Evolutionary conservation across 345 rosid genomes (phyloP).

Genomic region (Ceriops zippeliana): DNA sequence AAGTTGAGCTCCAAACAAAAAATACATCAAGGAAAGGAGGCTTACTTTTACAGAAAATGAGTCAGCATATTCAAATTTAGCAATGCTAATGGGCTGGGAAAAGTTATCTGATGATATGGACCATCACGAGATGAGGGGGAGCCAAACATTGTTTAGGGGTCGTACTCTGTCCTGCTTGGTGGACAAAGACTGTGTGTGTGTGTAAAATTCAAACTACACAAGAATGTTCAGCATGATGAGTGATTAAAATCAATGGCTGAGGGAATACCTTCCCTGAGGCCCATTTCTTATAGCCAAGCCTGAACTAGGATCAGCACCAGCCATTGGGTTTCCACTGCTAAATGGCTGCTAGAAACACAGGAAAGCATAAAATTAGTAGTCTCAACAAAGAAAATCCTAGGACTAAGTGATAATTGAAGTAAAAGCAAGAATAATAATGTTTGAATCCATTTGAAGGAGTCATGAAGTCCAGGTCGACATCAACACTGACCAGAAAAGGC

Average conservation of each 20-base stretch:
- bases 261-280: slow-evolving; percentile 47
- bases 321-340: slow-evolving; percentile 44
- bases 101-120: too few species aligned
- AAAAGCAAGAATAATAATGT: not conserved
- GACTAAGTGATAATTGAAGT: not conserved
- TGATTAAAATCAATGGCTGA: not conserved
- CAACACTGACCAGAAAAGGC: not conserved
- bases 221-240: not conserved
- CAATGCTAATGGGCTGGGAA: too few species aligned
- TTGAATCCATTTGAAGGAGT: not conserved
- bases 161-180: not conserved
- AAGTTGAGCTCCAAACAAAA: too few species aligned
- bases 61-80: too few species aligned
- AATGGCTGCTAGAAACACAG: slow-evolving; percentile 36
- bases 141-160: not conserved
- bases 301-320: slow-evolving; percentile 50
- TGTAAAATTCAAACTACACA: too few species aligned
- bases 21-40: too few species aligned
- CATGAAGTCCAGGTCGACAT: not conserved
- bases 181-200: not conserved
- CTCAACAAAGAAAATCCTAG: not conserved
- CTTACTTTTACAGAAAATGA: too few species aligned
- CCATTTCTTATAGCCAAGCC: slow-evolving; percentile 48
- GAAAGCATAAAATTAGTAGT: not conserved
- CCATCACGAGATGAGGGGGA: not conserved